Base-by-base conservation (phyloP, 768 basidiomycete species). In the Boletus vinaceobasis region DNA sequence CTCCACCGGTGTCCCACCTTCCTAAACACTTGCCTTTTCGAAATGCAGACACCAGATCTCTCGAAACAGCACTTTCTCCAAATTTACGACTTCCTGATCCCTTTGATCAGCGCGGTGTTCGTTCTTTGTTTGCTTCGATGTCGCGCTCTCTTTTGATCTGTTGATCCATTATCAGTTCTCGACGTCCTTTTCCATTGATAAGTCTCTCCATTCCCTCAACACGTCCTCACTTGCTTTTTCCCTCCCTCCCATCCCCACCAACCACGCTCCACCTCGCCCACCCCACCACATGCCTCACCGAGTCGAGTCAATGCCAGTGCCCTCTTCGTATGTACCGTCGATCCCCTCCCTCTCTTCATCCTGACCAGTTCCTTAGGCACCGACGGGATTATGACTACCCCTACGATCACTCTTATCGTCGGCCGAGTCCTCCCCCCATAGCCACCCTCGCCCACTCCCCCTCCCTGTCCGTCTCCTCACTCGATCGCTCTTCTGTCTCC, bases 401-500 rank as follows among this genome's bases (percentile, higher is more conserved):
- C 45, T 76, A 77, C 66, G 77, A 77, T 60, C 67, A 65, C 59
- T 56, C 70, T 53, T 66, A 72, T 61, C 72, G 71, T 49, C 64
- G 69, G 21, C 78, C 74, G 53, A 81, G 73, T 50, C 82, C 75
- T 33, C 80, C 74, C 2, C 80, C 76, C 56, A 79, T 78, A 56
- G 78, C 78, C 10, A 75, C 77, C 42, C 74, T 76, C 56, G 72
- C 82, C 26, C 80, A 82, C 64, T 87, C 86, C 0, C 84, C 86
- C 38, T 80, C 84, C 7, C 72, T 81, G 35, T 84, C 82, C 10
- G 76, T 79, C 35, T 81, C 82, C 42, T 83, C 83, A 0, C 73
- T 80, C 35, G 84, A 85, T 73, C 79, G 82, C 63, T 80, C 81
- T 43, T 78, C 81, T 33, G 78, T 81, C 43, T 78, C 77, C n/a